Base-by-base conservation (phyloP, 2,329 filamentous ascomycete species). In the Parasarocladium wereldwijsianum region DNA sequence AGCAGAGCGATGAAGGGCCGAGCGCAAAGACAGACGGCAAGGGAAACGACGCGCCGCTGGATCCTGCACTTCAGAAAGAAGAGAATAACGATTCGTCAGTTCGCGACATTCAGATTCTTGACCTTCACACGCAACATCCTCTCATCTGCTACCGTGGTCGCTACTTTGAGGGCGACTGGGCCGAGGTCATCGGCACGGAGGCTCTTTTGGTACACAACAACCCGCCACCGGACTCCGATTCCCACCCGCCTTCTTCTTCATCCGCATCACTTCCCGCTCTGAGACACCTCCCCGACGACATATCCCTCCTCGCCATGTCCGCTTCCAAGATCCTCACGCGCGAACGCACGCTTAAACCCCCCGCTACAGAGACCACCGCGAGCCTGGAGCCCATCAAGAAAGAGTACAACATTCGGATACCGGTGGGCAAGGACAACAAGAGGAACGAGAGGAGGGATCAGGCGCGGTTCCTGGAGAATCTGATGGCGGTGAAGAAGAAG, bases 171-270 rank as follows among this genome's bases (percentile, higher is more conserved):
- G 87, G 84, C 39, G 58, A 71, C 26, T 96, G 87, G 87, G 69
- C 72, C 8, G 73, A 81, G 36, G 78, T 84, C 35, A 70, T 93
- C 24, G 87, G 87, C 20, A 93, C 85, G 0, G 83, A 92, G 40
- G 58, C 86, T 38, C 68, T 93, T 24, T 77, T 94, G 43, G 65
- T 64, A 2, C 54, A 53, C 11, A 66, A 62, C 30, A 42, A 52
- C 22, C 32, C 58, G 71, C n/a, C n/a, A n/a, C 33, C 76, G 70
- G 21, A 66, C 15, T 10, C 16, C 5, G 42, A 48, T 8, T 23
- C 17, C 13, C 9, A 33, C 8, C 17, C 18, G 7, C 47, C 48
- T 7, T n/a, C n/a, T n/a, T n/a, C n/a, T n/a, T n/a, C n/a, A n/a
- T n/a, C n/a, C n/a, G n/a, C n/a, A n/a, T n/a, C n/a, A n/a, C 48